Conservation (phyloP, 108 stramenopile species). For the Skeletonema grethae region DNA sequence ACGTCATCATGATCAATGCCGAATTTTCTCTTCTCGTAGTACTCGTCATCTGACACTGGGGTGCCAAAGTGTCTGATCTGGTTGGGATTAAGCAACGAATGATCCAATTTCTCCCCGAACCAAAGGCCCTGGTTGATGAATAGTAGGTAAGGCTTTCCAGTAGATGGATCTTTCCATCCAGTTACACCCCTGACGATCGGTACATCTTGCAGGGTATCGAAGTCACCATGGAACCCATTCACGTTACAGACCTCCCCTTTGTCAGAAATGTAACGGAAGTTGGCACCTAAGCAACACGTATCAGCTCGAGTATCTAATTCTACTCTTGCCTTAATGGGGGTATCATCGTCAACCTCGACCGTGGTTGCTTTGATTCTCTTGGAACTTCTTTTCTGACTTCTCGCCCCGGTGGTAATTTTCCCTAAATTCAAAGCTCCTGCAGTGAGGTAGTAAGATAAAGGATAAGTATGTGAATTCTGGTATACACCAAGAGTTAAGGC, state of each 20-base stretch:
- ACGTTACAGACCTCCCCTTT: slow-evolving; percentile 3
- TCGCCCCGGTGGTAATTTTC: no score
- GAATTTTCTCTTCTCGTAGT: background rate
- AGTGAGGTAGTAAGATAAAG: no score
- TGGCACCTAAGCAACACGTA: background rate
- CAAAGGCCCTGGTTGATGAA: slow-evolving; percentile 23
- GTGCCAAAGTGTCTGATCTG: slow-evolving; percentile 16
- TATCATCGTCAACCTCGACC: no score
- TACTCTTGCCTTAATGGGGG: no score
- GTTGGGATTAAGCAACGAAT: slow-evolving; percentile 31
- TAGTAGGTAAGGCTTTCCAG: slow-evolving; percentile 10
- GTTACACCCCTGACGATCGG: slow-evolving; percentile 3
- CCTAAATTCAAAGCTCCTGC: no score
- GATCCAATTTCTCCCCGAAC: slow-evolving; percentile 8
- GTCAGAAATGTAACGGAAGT: background rate
- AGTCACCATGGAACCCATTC: slow-evolving; percentile 1
- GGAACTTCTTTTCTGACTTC: no score
- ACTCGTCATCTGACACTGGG: slow-evolving; percentile 13
- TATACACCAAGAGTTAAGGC: no score
- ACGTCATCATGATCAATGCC: slow-evolving; percentile 10
- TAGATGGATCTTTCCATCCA: background rate
- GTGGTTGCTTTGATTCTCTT: no score
- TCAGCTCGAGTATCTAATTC: slow-evolving; percentile 2
- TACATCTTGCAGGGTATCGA: background rate
- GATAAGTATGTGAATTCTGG: no score